Base-by-base conservation (phyloP, 176 grass and related monocot species). In the Oryza meyeriana region DNA sequence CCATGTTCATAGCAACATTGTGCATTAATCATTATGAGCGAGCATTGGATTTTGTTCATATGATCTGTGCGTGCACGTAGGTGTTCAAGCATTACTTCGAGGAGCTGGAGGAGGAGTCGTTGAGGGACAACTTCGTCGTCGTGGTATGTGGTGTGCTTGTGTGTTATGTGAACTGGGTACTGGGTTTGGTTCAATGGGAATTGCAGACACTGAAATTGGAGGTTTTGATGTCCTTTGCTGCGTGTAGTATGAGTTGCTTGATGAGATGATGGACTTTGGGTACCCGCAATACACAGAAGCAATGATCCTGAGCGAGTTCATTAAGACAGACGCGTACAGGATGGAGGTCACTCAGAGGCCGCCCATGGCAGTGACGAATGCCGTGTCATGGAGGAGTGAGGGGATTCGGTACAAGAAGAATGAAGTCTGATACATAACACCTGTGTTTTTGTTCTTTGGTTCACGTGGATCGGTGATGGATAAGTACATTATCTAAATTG, bases 201-300 rank as follows among this genome's bases (percentile, higher is more conserved):
- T 29, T 58, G 24, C n/a, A 8, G 3, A 5, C 33, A 58, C 30
- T 63, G 64, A n/a, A 62, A 12, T 8, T 12, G 61, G 48, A 81
- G 26, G 64, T 6, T 18, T 75, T 76, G 34, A 39, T 83, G 68
- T 27, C 63, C 62, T 55, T 80, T 66, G 16, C 45, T 77, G 25
- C 13, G 12, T 62, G 72, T 79, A 94, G 92, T 94, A 94, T 50
- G 92, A 94, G 80, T 74, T 94, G 12, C 86, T 94, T 61, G 92
- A 94, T 67, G 92, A 94, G 78, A 94, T 94, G 89, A 94, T 94
- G 92, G 92, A 94, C 72, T 94, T 94, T 35, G 89, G 92, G 38
- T 89, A 94, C 22, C 92, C 92, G 0, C 92, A 91, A 61, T 94
- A 89, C 67, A 94, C 89, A 0, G 92, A 94, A 80, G 92, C 89